Conservation (phyloP, 2,329 filamentous ascomycete species). For the Epichloe bromicola region DNA sequence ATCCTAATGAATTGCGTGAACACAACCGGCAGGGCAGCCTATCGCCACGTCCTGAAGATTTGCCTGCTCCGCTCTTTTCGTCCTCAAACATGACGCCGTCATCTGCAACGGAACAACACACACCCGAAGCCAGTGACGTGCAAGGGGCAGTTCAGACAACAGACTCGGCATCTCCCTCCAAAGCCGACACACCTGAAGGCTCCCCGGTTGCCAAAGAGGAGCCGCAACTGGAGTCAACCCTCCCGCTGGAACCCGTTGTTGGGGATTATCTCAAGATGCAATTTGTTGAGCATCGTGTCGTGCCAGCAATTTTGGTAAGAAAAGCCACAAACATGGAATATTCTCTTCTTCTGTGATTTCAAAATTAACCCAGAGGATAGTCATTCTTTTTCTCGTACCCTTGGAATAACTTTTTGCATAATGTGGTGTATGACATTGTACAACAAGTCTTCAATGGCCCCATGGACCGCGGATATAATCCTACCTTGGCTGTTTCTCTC, state of each 20-base stretch:
- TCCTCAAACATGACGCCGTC: constrained; percentile 1
- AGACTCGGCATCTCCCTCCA: not conserved
- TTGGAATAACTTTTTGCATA: constrained; percentile 99
- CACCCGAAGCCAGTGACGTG: constrained; percentile 2
- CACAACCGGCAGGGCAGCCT: constrained; percentile 16
- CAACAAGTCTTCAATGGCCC: constrained; percentile 98
- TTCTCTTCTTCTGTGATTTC: not conserved
- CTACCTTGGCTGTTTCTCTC: constrained; percentile 76
- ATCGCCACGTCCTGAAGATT: constrained; percentile 51
- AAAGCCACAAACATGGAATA: not conserved
- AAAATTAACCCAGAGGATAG: constrained; percentile 28
- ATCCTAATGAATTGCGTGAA: constrained; percentile 6
- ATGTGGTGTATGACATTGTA: constrained; percentile 97
- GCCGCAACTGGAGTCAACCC: constrained; percentile 5
- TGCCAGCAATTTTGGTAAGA: constrained; percentile 85
- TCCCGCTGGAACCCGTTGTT: constrained; percentile 54
- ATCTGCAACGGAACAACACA: not conserved
- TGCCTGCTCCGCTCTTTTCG: constrained; percentile 48
- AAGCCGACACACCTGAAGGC: not conserved
- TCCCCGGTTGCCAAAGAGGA: constrained; percentile 6
- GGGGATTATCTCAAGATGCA: constrained; percentile 92
- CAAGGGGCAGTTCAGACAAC: not conserved
- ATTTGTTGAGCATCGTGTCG: constrained; percentile 88
- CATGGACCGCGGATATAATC: constrained; percentile 92
- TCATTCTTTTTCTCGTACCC: constrained; percentile 97